Evolutionary conservation across 2,329 filamentous ascomycete species (phyloP).

Genomic region (Tolypocladium guangdongense): DNA sequence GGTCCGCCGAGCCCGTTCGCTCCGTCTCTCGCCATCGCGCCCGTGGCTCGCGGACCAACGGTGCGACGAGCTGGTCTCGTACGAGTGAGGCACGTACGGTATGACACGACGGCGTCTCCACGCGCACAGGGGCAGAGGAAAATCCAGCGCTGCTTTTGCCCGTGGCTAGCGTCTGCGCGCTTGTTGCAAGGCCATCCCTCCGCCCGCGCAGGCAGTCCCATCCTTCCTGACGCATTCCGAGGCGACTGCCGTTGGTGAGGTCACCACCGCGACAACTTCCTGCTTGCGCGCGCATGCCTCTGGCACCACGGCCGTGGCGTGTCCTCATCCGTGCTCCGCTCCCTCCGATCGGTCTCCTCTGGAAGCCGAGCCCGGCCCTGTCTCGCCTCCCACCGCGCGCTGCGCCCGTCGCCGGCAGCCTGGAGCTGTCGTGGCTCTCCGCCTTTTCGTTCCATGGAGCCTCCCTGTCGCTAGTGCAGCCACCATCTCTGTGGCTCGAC

Average conservation of each 20-base stretch:
- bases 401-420: neutral
- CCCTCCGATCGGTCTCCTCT: neutral
- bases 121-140: slow-evolving; percentile 5
- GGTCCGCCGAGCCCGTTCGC: slow-evolving; percentile 3
- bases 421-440: slow-evolving; percentile 2
- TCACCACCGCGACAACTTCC: too few relatives aligned
- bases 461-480: slow-evolving; percentile 18
- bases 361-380: neutral
- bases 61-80: too few relatives aligned
- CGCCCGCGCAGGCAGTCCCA: neutral
- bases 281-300: neutral
- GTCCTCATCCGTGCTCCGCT: neutral
- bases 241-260: neutral
- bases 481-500: slow-evolving; percentile 8
- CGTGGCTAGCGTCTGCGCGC: slow-evolving; percentile 18
- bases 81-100: too few relatives aligned
- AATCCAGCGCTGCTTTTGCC: slow-evolving; percentile 16
- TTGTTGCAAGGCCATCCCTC: slow-evolving; percentile 10
- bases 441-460: slow-evolving; percentile 7
- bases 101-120: neutral
- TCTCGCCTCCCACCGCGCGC: neutral
- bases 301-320: neutral
- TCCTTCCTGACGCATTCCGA: neutral
- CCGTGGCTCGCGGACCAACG: neutral
- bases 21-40: neutral